Base-by-base conservation (phyloP, 495 filamentous ascomycete genomes). In the Penicillium lividum region DNA sequence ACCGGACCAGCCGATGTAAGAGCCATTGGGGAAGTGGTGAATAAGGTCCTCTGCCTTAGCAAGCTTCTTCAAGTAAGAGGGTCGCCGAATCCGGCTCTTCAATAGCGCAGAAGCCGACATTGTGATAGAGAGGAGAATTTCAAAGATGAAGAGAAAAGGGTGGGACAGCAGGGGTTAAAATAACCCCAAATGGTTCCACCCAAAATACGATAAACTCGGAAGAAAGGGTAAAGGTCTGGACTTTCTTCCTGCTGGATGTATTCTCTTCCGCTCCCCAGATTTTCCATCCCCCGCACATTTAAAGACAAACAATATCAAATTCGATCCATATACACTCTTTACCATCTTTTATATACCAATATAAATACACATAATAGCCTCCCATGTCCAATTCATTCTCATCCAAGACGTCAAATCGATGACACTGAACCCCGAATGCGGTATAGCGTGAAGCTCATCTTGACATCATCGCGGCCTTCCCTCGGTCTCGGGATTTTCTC, bases 1-100 rank as follows among this genome's bases (percentile, higher is more conserved):
- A 27, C 92, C 92, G 61, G 87, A 90, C 91, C 91, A 95, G 56
- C 91, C 90, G 67, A 96, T 82, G 68, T 93, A 93, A 8, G 89
- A 72, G 68, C 86, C 87, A 82, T 94, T 80, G 51, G 91, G 92
- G 67, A 95, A 95, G 36, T 87, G 80, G 54, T 87, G 80, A 50
- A 96, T 79, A 53, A 95, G 73, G 73, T 95, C 91, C 72, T 93
- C 86, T 40, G 92, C 84, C 55, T 82, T 84, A 58, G 87, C 86
- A 27, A 96, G 76, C 77, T 92, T 94, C 58, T 84, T 89, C 49
- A 94, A 78, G 72, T 93, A 86, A 5, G 87, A 89, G 15, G 90
- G 89, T 49, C 90, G 83, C 46, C 83, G 76, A 53, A 95, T 80
- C 59, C 92, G 86, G 67, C 86, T 82, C 77, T 85, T 89, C 62